Evolutionary conservation across 2,329 filamentous ascomycete genomes (phyloP).

Genomic region (Blastomyces parvus): DNA sequence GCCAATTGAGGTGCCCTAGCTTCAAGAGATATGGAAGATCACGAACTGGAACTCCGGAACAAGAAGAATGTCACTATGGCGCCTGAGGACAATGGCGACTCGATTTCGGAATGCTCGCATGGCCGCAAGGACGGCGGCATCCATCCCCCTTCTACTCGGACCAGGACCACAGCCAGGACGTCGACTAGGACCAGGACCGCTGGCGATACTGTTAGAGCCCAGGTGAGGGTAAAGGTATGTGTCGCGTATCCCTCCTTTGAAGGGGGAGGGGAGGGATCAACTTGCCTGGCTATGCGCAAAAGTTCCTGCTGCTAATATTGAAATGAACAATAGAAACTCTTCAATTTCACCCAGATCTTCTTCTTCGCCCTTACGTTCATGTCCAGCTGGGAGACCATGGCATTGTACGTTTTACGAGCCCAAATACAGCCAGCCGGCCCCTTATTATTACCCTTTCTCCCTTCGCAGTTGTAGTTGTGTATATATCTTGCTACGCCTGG

Average conservation of each 20-base stretch:
- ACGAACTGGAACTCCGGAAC: background rate
- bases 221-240: constrained; percentile 14
- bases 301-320: background rate
- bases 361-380: constrained; percentile 23
- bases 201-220: constrained; percentile 3
- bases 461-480: background rate
- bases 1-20: background rate
- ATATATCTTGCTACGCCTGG: background rate
- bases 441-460: background rate
- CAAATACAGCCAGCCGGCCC: too few relatives aligned
- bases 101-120: background rate
- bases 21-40: constrained; percentile 1
- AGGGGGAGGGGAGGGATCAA: too few relatives aligned
- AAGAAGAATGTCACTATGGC: background rate
- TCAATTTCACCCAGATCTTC: constrained; percentile 23
- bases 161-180: background rate
- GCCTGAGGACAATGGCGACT: background rate
- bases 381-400: constrained; percentile 22
- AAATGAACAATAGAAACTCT: constrained; percentile 17
- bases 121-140: background rate
- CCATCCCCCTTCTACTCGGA: background rate
- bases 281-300: background rate
- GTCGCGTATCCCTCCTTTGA: background rate
- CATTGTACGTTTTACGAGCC: constrained; percentile 14
- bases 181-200: background rate